Evolutionary conservation across 106 monocot genomes (phyloP), one percentile per base, ranked within the genome.

Genomic region (Dactylorhiza incarnata): DNA sequence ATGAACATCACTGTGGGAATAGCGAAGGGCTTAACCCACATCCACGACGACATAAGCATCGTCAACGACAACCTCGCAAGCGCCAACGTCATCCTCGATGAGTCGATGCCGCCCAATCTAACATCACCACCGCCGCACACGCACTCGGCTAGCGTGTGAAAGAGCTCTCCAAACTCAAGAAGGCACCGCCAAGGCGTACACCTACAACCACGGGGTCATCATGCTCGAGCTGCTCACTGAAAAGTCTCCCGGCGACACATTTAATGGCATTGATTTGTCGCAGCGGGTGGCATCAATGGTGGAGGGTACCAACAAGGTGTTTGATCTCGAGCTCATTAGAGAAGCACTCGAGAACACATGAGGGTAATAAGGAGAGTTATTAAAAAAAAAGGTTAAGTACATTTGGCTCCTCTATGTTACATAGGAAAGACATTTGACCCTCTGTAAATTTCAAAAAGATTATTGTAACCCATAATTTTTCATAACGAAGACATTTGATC

Each of bases 291-390:
- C 90, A 11, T 88, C 87, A 13, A 88, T 90, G 24, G 90, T 95
- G 73, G 88, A 95, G 82, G 95, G 95, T 90, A 95, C 90, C 9
- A 87, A 79, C 37, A 90, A 92, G 85, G 92, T 95, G 71, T 96
- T 96, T 49, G 95, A 96, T 63, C 58, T 88, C 47, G 95, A 96
- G 69, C 78, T 93, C 19, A 89, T 93, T 82, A 75, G 76, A 71
- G 90, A 96, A 22, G 88, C 86, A 5, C 72, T 47, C 11, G 81
- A 54, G 25, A 29, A 75, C 17, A 43, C 52, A 7, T 80, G 82
- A 1, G 56, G 49, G 24, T n/a, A n/a, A n/a, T n/a, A n/a, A n/a
- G n/a, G n/a, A n/a, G n/a, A n/a, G n/a, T n/a, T n/a, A n/a, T n/a
- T n/a, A n/a, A n/a, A n/a, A n/a, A n/a, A n/a, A n/a, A n/a, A n/a